These are phyloP conservation scores for Podospora comata DNA, from an alignment of 495 filamentous ascomycete species.

Conservation along the genomic window DNA sequence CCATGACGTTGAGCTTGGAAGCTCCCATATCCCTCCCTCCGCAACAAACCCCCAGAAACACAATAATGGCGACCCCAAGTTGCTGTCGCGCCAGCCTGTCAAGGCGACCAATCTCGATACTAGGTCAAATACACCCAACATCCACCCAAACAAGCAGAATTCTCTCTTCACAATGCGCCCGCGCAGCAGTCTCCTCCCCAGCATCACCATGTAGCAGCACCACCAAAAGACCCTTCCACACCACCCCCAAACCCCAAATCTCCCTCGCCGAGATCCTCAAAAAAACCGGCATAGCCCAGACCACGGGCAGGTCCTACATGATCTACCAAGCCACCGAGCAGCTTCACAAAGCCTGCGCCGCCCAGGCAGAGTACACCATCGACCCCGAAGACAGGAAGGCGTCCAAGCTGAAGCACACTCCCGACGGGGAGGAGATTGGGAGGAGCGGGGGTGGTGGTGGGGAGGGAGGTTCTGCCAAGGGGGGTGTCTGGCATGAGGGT, in stretches of 20 bases:
- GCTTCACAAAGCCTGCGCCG: constrained; percentile 72
- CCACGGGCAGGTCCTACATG: constrained; percentile 23
- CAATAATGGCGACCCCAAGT: constrained; percentile 31
- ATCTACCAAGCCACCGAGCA: constrained; percentile 63
- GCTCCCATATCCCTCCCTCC: constrained; percentile 6
- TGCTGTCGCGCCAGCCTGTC: constrained; percentile 25
- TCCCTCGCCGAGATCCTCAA: constrained; percentile 11
- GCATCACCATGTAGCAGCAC: neutral
- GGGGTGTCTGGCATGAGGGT: constrained; percentile 85
- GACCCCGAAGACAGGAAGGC: constrained; percentile 54
- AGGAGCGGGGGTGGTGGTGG: constrained; percentile 79
- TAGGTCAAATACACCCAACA: constrained; percentile 7
- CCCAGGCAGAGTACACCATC: constrained; percentile 72
- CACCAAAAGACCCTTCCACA: constrained; percentile 16
- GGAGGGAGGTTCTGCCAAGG: constrained; percentile 56
- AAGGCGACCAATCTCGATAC: constrained; percentile 18
- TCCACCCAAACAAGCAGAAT: neutral
- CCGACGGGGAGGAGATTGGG: constrained; percentile 74
- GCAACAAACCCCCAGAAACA: neutral
- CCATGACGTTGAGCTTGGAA: constrained; percentile 15
- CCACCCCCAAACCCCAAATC: constrained; percentile 2
- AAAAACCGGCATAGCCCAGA: constrained; percentile 10
- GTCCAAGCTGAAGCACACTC: constrained; percentile 58
- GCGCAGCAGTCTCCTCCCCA: neutral
- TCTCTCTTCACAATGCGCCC: constrained; percentile 4